Evolutionary conservation across 176 grass and related monocot genomes (phyloP).

Genomic region (Aegilops longissima): DNA sequence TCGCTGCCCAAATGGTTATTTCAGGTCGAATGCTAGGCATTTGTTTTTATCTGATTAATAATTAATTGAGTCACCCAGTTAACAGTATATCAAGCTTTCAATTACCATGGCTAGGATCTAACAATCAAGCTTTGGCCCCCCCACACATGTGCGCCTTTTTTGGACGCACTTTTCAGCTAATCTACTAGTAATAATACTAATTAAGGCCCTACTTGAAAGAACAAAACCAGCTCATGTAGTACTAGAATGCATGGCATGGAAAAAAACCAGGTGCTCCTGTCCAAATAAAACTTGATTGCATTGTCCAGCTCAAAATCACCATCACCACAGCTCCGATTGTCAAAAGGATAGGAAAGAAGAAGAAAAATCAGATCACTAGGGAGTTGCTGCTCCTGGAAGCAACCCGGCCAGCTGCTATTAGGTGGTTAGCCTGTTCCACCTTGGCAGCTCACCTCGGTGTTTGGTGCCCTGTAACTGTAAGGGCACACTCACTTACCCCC

Average conservation of each 20-base stretch:
- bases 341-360: slow-evolving; percentile 6
- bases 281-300: neutral
- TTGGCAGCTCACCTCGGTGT: slow-evolving; percentile 42
- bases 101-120: no score
- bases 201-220: neutral
- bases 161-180: neutral
- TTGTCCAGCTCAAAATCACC: slow-evolving; percentile 17
- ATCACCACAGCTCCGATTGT: slow-evolving; percentile 26
- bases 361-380: neutral
- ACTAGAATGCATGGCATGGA: neutral
- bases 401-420: slow-evolving; percentile 29
- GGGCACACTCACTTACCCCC: slow-evolving; percentile 27
- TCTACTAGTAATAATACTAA: neutral
- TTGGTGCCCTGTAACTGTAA: slow-evolving; percentile 53
- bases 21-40: neutral
- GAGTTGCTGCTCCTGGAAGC: slow-evolving; percentile 43
- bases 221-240: neutral
- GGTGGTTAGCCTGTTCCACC: slow-evolving; percentile 52
- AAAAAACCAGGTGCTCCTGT: neutral
- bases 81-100: no score
- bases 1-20: neutral
- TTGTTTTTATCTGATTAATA: no score
- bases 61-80: no score
- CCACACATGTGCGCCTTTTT: neutral
- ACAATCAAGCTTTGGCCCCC: neutral